Evolutionary conservation across 805 yeast genomes (phyloP), one percentile per base, ranked within the genome.

Genomic region (Schwanniomyces polymorphus): DNA sequence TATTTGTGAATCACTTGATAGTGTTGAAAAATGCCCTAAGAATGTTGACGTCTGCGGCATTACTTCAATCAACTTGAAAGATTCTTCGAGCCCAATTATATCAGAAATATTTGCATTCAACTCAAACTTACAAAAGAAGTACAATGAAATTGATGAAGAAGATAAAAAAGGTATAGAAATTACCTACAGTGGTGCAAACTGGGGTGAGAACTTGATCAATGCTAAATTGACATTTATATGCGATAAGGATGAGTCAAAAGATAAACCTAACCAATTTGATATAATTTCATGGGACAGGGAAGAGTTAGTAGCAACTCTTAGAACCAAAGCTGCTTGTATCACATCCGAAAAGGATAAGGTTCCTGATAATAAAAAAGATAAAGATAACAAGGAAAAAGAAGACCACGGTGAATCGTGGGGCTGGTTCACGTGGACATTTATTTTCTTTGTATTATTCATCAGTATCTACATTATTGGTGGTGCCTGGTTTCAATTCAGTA

Each of bases 11-110:
- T 68, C 79, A 0, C 62, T 76, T n/a, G 61, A 65, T 27, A 59
- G 68, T 28, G 61, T 70, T 7, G 69, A 74, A 8, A 74, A 74
- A 26, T 91, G 97, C 66, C 85, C 91, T 0, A 68, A 70, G 41
- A 83, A 85, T 51, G 81, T 91, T 1, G 88, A 87, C 53, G 63
- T 91, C 7, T 92, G 99, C 65, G 97, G 96, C 2, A 59, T 86
- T 14, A 83, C 86, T 21, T 58, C 70, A 9, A 75, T 88, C 4
- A 61, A 67, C 11, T 52, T 84, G 16, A 78, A 76, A 16, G 54
- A 53, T 34, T 43, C 46, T 12, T 59, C 67, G 27, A 71, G 72
- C 26, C 64, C 81, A 3, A 49, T 81, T 2, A 66, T 79, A 23
- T 72, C 91, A 0, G 86, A 87, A 63, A 75, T 88, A 14, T 78